Base-by-base conservation (phyloP, 169 alveolate genomes). In the Cryptosporidium muris region DNA sequence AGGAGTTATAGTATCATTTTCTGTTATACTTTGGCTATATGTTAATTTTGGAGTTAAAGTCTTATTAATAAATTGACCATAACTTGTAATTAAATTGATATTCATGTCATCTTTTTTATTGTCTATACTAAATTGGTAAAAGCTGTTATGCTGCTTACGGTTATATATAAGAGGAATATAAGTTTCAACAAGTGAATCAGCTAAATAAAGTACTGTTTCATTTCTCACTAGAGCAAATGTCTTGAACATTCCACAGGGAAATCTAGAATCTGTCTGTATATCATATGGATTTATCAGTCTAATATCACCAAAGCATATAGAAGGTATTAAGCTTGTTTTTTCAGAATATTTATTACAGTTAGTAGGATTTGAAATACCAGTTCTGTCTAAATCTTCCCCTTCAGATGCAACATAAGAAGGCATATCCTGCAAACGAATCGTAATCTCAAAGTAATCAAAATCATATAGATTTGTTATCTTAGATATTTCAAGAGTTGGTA, bases 361-460 rank as follows among this genome's bases (percentile, higher is more conserved):
- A 43, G 74, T 38, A 67, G 16, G 45, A 60, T 60, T 34, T 37
- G 25, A 9, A 45, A 58, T 62, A 25, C 40, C 54, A 6, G 42
- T 74, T 1, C 43, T 12, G 38, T 48, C 64, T 43, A 74, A 74
- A 60, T 74, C 74, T 25, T 74, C 85, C 9, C 85, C 85, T 56
- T 74, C 74, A 16, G 67, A 42, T 9, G 85, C 54, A 40, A 74
- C 58, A 74, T 74, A 74, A 14, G 85, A 74, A 34, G 67, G 85
- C 85, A 74, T 74, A 5, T 45, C 60, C n/a, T 74, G 43, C 60
- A 58, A 34, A 40, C 85, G 67, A 7, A 74, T 42, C 2, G 85
- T 74, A 11, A 74, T 68, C 38, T 74, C 85, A 14, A 74, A 74
- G 45, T 34, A 74, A 42, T 6, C 37, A 74, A 58, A 54, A 45